phyloP scores from a whole-genome alignment of 2,329 filamentous ascomycete species.

The Fusarium sp. region DNA sequence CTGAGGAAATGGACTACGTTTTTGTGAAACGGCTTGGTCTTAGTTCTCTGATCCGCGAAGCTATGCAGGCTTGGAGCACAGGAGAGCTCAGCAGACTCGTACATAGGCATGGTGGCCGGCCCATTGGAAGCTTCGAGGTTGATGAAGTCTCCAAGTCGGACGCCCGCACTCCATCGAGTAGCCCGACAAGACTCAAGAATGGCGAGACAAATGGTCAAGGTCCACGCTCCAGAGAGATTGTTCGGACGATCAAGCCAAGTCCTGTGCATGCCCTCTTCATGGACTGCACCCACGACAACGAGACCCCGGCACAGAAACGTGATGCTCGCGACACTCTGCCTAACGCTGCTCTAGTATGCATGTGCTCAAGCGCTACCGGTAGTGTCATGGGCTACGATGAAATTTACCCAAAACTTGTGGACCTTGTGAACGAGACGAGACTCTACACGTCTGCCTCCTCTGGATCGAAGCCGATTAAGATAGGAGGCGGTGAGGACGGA shows the following conservation, averaged over 20 bases:
- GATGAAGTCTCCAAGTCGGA: slow-evolving; percentile 80
- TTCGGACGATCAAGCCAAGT: slow-evolving; percentile 85
- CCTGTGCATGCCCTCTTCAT: slow-evolving; percentile 96
- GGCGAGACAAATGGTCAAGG: slow-evolving; percentile 45
- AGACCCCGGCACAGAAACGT: slow-evolving; percentile 93
- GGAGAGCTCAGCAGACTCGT: slow-evolving; percentile 92
- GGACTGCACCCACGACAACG: slow-evolving; percentile 99
- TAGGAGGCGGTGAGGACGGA: slow-evolving; percentile 79
- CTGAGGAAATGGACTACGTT: slow-evolving; percentile 94
- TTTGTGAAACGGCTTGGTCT: slow-evolving; percentile 94
- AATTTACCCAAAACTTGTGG: slow-evolving; percentile 91
- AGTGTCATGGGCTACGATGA: slow-evolving; percentile 99
- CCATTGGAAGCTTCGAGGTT: slow-evolving; percentile 97
- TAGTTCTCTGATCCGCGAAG: slow-evolving; percentile 91
- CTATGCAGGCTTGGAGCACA: slow-evolving; percentile 98
- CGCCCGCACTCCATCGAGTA: slow-evolving; percentile 47
- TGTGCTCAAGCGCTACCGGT: slow-evolving; percentile 94
- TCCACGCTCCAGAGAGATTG: slow-evolving; percentile 66
- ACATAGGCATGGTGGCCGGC: slow-evolving; percentile 90
- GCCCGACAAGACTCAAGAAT: slow-evolving; percentile 46
- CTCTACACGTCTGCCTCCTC: slow-evolving; percentile 84
- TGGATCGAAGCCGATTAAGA: slow-evolving; percentile 64
- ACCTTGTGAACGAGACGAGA: slow-evolving; percentile 89
- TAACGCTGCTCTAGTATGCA: slow-evolving; percentile 91
- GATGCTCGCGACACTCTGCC: slow-evolving; percentile 94